These are phyloP conservation scores for Fusarium sp. DNA, from an alignment of 2,329 filamentous ascomycete genomes.

Conservation along the genomic window DNA sequence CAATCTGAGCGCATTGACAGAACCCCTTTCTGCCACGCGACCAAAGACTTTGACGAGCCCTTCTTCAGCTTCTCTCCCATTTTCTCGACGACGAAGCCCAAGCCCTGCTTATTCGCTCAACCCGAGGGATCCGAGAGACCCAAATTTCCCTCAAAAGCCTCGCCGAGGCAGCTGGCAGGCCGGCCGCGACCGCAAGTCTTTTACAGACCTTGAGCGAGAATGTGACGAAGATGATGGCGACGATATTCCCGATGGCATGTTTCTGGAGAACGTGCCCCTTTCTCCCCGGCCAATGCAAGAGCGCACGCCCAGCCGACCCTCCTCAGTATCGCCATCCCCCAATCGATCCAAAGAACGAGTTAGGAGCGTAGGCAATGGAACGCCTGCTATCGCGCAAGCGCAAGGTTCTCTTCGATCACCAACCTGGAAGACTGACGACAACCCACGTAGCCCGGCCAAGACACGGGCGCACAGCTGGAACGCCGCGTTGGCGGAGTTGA, in stretches of 20 bases:
- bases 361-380: slow-evolving; percentile 72
- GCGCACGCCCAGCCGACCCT: slow-evolving; percentile 63
- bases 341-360: slow-evolving; percentile 64
- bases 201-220: slow-evolving; percentile 78
- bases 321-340: slow-evolving; percentile 65
- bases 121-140: slow-evolving; percentile 58
- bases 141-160: slow-evolving; percentile 52
- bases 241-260: slow-evolving; percentile 81
- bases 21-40: slow-evolving; percentile 47
- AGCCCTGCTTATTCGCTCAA: slow-evolving; percentile 62
- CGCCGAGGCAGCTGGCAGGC: slow-evolving; percentile 79
- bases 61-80: slow-evolving; percentile 53
- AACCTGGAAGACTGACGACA: slow-evolving; percentile 61
- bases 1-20: slow-evolving; percentile 54
- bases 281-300: slow-evolving; percentile 75
- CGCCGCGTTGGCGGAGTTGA: slow-evolving; percentile 74
- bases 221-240: slow-evolving; percentile 80
- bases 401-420: slow-evolving; percentile 70
- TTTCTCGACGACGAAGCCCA: slow-evolving; percentile 59
- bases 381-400: slow-evolving; percentile 67
- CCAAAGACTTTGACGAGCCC: slow-evolving; percentile 43
- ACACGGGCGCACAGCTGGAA: slow-evolving; percentile 80
- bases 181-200: slow-evolving; percentile 71
- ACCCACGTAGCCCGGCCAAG: slow-evolving; percentile 57
- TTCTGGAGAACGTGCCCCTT: slow-evolving; percentile 85